Conservation (phyloP, 1,284 basidiomycete species). For the Cutaneotrichosporon spelunceum region DNA sequence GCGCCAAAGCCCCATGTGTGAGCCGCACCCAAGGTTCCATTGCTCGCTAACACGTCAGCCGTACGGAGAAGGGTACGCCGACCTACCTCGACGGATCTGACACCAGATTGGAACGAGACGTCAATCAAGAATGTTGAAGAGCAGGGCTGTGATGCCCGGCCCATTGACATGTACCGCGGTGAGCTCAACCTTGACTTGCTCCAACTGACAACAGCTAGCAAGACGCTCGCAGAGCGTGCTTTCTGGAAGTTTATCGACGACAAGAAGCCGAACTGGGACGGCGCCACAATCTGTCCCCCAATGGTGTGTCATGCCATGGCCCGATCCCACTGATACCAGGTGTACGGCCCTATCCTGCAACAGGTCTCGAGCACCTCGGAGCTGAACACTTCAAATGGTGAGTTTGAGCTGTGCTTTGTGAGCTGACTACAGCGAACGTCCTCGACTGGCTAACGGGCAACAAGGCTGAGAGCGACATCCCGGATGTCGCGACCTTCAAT, state of each 20-base stretch:
- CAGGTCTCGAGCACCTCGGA: constrained; percentile 54
- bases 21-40: background rate
- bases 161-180: constrained; percentile 55
- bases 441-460: constrained; percentile 51
- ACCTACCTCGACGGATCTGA: background rate
- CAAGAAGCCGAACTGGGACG: constrained; percentile 59
- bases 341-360: constrained; percentile 56
- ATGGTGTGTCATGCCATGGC: constrained; percentile 46
- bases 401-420: constrained; percentile 14
- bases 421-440: constrained; percentile 33
- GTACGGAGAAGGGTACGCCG: constrained; percentile 13
- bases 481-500: constrained; percentile 38
- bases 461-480: constrained; percentile 48
- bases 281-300: constrained; percentile 59
- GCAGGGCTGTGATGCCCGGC: constrained; percentile 56
- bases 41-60: constrained; percentile 9
- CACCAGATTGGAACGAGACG: constrained; percentile 62
- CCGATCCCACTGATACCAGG: constrained; percentile 22
- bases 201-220: constrained; percentile 44
- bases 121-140: constrained; percentile 57
- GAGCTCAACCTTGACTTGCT: background rate
- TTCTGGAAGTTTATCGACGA: constrained; percentile 56
- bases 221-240: constrained; percentile 63
- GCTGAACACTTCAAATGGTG: constrained; percentile 59
- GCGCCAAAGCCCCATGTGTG: constrained; percentile 15